These are phyloP conservation scores for Sclerotinia sclerotiorum DNA, from an alignment of 2,329 filamentous ascomycete genomes.

Conservation along the genomic window DNA sequence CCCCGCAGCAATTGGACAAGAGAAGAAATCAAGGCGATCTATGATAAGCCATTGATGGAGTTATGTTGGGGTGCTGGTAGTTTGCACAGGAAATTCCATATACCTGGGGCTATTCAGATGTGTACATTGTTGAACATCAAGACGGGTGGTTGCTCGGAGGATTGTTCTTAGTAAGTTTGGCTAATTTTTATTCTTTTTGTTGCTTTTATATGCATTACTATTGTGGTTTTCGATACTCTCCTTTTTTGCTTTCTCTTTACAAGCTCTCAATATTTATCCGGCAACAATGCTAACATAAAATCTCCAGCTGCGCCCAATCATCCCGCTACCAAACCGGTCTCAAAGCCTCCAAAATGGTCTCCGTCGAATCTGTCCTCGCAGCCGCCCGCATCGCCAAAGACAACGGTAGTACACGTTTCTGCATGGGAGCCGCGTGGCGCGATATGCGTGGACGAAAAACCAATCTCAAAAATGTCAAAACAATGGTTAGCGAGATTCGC, in stretches of 20 bases:
- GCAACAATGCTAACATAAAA: neutral
- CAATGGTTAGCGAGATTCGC: slow-evolving; percentile 80
- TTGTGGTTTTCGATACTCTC: neutral
- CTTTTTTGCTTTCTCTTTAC: accelerated
- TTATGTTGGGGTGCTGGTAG: slow-evolving; percentile 70
- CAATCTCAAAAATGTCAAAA: slow-evolving; percentile 77
- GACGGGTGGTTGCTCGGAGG: slow-evolving; percentile 86
- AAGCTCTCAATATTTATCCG: neutral
- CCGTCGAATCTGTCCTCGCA: slow-evolving; percentile 76
- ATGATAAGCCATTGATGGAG: slow-evolving; percentile 78
- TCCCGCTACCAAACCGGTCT: slow-evolving; percentile 76
- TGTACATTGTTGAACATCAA: slow-evolving; percentile 98
- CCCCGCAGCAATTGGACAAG: slow-evolving; percentile 76
- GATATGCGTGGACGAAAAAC: slow-evolving; percentile 92
- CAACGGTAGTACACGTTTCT: slow-evolving; percentile 88
- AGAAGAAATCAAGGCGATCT: slow-evolving; percentile 78
- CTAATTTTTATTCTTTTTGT: neutral
- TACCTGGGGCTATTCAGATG: slow-evolving; percentile 80
- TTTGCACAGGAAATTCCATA: slow-evolving; percentile 82
- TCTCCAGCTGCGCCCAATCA: slow-evolving; percentile 68
- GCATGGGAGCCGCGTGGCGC: slow-evolving; percentile 92
- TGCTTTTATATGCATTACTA: neutral
- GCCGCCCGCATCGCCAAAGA: slow-evolving; percentile 75
- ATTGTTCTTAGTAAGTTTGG: slow-evolving; percentile 68
- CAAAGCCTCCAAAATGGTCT: slow-evolving; percentile 74